A percentile compares a stretch with the other conserved stretches of the same genome.
These are phyloP conservation scores for Sugiyamaella neomexicana DNA, from an alignment of 1,139 yeast genomes.

Conservation along the genomic window DNA sequence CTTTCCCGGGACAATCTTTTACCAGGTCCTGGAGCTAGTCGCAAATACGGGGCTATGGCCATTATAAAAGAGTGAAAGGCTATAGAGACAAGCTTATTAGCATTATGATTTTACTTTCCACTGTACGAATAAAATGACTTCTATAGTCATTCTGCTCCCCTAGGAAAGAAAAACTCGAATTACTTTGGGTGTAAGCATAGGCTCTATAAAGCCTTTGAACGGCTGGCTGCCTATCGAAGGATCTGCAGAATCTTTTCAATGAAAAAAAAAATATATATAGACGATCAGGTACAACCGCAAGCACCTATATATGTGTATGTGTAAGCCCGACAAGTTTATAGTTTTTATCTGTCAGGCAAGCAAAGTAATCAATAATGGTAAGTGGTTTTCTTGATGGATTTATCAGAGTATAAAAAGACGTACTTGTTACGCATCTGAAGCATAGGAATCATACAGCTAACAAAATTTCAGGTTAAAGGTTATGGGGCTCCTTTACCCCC, in stretches of 20 bases:
- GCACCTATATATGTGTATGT: background rate
- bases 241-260: background rate
- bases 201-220: background rate
- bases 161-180: too few relatives aligned
- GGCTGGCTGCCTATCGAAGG: background rate
- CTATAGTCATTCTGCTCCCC: too few relatives aligned
- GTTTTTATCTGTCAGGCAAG: background rate
- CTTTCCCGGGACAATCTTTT: too few relatives aligned
- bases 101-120: too few relatives aligned
- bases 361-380: background rate
- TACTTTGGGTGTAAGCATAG: too few relatives aligned
- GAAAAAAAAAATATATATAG: background rate
- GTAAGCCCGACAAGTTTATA: background rate
- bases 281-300: too few relatives aligned
- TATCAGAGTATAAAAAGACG: background rate
- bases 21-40: too few relatives aligned
- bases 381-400: background rate
- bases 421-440: too few relatives aligned
- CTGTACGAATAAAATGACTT: too few relatives aligned
- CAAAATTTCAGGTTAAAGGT: conserved; percentile 9
- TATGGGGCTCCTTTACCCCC: conserved; percentile 79
- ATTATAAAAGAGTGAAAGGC: too few relatives aligned
- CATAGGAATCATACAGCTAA: background rate
- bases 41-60: too few relatives aligned
- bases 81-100: too few relatives aligned